Base-by-base conservation (phyloP, 2,329 filamentous ascomycete genomes). In the Sclerotinia spermophila region DNA sequence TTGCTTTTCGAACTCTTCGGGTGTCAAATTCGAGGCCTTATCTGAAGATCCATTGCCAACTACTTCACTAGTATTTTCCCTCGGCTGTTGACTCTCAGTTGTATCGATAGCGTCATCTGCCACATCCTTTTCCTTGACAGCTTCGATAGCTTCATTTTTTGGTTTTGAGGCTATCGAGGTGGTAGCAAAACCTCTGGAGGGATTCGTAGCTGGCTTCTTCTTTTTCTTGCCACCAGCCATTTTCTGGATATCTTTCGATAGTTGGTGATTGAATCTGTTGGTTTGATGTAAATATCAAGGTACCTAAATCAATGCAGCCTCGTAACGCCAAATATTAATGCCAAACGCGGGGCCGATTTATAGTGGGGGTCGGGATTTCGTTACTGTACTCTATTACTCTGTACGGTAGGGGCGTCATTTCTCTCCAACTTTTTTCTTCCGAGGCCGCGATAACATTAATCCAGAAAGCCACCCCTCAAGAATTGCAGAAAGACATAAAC, bases 161-260 rank as follows among this genome's bases (percentile, higher is more conserved):
- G 89, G 86, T 76, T 94, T 97, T 35, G 93, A 96, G 58, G 94
- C 93, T 72, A 97, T 87, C 1, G 95, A 98, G 19, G 93, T 96
- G 7, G 96, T 99, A 74, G 95, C 93, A 82, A 97, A 97, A 27
- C 94, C 96, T 80, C 96, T 87, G 53, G 94, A 93, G 72, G 94
- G 93, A 81, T 97, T 98, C 44, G 90, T 88, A 38, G 88, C 87
- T 69, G 92, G 86, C 86, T 97, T 98, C 85, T 97, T 97, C 83
- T 97, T 97, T 82, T 93, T 92, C 78, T 85, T 89, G 72, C 83
- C 82, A 58, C 84, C 85, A 71, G 91, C 90, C 92, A 95, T 95
- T 3, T 15, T 68, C 35, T 55, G 27, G 30, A 45, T 35, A 56
- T 60, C 10, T 61, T 48, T 62, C 30, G 30, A 68, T 58, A 51